Evolutionary conservation across 2,329 filamentous ascomycete genomes (phyloP).

Genomic region (Lecanosticta acicola): DNA sequence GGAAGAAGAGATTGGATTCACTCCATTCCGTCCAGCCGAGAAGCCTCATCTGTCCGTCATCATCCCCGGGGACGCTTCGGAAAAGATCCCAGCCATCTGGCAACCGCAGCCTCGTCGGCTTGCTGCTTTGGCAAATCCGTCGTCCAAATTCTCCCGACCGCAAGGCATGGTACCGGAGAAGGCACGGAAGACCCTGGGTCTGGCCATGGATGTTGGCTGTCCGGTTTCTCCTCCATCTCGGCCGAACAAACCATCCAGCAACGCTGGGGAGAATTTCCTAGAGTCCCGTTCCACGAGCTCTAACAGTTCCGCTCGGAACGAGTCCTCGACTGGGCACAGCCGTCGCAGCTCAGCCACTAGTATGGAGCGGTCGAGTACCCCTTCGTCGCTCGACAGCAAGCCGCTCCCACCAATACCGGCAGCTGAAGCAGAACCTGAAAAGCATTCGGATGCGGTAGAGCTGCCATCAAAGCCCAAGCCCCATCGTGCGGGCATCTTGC

Average conservation of each 20-base stretch:
- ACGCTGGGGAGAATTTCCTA: neutral
- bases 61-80: slow-evolving; percentile 18
- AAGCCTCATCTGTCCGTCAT: slow-evolving; percentile 21
- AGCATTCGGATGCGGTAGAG: no score
- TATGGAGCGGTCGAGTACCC: slow-evolving; percentile 12
- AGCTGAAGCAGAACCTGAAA: neutral
- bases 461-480: neutral
- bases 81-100: slow-evolving; percentile 7
- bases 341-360: slow-evolving; percentile 30
- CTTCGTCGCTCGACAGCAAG: slow-evolving; percentile 14
- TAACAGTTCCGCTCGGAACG: slow-evolving; percentile 30
- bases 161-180: slow-evolving; percentile 10
- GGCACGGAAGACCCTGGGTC: neutral
- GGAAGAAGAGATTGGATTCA: slow-evolving; percentile 16
- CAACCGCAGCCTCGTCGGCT: slow-evolving; percentile 11
- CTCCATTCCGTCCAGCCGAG: slow-evolving; percentile 9
- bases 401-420: slow-evolving; percentile 13
- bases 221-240: neutral
- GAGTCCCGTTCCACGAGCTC: slow-evolving; percentile 30
- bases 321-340: slow-evolving; percentile 38
- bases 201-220: neutral
- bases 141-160: slow-evolving; percentile 17
- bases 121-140: slow-evolving; percentile 13
- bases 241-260: neutral
- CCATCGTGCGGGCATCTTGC: neutral